Base-by-base conservation (phyloP, 1,284 basidiomycete species). In the Gymnopus androsaceus region DNA sequence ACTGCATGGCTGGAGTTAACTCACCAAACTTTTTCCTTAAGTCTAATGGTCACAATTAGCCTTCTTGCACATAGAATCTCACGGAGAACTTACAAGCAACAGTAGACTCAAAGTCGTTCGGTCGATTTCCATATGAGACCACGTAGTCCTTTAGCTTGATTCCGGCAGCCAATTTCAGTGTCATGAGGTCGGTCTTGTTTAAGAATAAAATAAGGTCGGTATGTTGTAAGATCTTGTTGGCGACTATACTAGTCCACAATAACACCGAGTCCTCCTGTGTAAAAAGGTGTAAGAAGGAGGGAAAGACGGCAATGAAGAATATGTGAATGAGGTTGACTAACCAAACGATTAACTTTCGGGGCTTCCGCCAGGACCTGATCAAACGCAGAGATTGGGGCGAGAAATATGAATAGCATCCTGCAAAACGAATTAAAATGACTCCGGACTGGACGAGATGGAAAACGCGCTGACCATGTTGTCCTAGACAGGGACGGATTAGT, bases 351-450 rank as follows among this genome's bases (percentile, higher is more conserved):
- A 44, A 85, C 77, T 50, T 75, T 74, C 3, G 74, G 76, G 63
- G 88, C 86, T 71, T 90, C 88, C 47, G 78, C 76, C 1, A 90
- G 74, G n/a, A 79, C 78, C 66, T 90, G 85, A 69, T 90, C 87
- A 66, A 90, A 90, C 59, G 83, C 85, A 53, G 83, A 87, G 62
- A 90, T 81, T 15, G 88, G 84, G 19, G 82, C 83, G n/a, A 87
- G 69, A 64, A 85, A 84, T 57, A 90, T 86, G 68, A n/a, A 90
- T 83, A 2, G 83, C 81, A 59, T 87, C n/a, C n/a, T n/a, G n/a
- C n/a, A n/a, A n/a, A n/a, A n/a, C n/a, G n/a, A n/a, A n/a, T n/a
- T n/a, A n/a, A n/a, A n/a, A n/a, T n/a, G n/a, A n/a, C n/a, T n/a
- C n/a, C n/a, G n/a, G n/a, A n/a, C n/a, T n/a, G n/a, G n/a, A n/a